Percentiles rank a stretch among this genome's conserved stretches.
Evolutionary conservation across 2,329 filamentous ascomycete genomes (phyloP).

Genomic region (Fusarium oligoseptatum): DNA sequence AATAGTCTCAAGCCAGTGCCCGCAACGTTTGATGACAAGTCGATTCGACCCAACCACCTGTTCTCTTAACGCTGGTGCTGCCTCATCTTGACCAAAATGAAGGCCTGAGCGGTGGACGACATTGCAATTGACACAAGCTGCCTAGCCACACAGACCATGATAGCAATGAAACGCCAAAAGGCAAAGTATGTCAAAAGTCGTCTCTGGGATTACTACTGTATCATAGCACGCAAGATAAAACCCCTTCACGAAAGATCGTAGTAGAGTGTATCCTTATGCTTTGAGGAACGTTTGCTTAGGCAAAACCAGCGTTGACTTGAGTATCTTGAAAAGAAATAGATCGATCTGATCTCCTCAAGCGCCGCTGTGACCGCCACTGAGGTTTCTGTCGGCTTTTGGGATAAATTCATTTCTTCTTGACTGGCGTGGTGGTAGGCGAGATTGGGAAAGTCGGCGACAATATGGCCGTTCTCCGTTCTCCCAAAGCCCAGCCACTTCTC

Average conservation of each 20-base stretch:
- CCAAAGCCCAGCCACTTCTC: conserved; percentile 10
- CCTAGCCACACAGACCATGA: not conserved
- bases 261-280: not conserved
- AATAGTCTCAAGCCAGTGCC: not conserved
- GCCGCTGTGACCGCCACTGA: not conserved
- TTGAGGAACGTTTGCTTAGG: not conserved
- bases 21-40: not conserved
- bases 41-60: not conserved
- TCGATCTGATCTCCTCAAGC: not conserved
- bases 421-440: not conserved
- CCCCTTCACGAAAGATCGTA: no score
- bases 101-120: not conserved
- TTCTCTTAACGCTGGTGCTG: not conserved
- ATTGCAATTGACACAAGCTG: not conserved
- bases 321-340: not conserved
- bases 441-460: not conserved
- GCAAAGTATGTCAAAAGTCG: not conserved
- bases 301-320: not conserved
- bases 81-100: not conserved
- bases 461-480: not conserved
- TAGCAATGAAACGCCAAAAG: not conserved
- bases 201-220: no score
- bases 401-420: not conserved
- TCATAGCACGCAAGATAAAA: no score
- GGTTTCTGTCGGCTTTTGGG: not conserved